A percentile compares a stretch with the other conserved stretches of the same genome.
Conservation (phyloP, 2,329 filamentous ascomycete genomes). For the Paecilomyces formosus region DNA sequence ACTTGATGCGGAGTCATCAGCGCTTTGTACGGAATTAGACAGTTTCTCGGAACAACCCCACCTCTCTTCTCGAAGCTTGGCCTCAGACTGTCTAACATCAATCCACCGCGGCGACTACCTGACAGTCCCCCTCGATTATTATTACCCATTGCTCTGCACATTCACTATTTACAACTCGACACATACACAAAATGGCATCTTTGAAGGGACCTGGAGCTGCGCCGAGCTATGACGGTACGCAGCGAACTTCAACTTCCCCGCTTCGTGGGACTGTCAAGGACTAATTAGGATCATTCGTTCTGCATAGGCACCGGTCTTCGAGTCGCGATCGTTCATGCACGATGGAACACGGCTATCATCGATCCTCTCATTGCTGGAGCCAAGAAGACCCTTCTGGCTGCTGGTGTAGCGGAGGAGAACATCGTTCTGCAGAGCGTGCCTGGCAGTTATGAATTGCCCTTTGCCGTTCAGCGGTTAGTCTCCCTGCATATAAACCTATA, state of each 20-base stretch:
- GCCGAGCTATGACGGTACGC: constrained; percentile 49
- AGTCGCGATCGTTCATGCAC: constrained; percentile 89
- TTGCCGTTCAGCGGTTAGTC: constrained; percentile 72
- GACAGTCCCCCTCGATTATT: neutral
- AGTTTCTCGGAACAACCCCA: neutral
- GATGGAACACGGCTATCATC: constrained; percentile 90
- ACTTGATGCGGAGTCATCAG: neutral
- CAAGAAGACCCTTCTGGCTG: constrained; percentile 65
- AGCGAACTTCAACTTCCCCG: neutral
- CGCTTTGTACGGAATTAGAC: neutral
- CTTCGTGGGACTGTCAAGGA: neutral
- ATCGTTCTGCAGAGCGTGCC: constrained; percentile 86
- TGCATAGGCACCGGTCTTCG: constrained; percentile 61
- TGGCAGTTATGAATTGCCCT: constrained; percentile 89
- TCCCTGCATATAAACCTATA: no score
- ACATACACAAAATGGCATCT: constrained; percentile 38
- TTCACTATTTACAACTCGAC: neutral
- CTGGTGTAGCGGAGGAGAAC: constrained; percentile 79
- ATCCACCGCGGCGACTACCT: neutral
- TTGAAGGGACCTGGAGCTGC: constrained; percentile 58
- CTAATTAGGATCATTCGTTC: neutral
- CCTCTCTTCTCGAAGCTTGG: neutral
- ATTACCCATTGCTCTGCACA: neutral
- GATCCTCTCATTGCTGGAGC: constrained; percentile 74
- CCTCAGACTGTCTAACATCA: no score